Evolutionary conservation across 352 stramenopile species (phyloP), one percentile per base, ranked within the genome.

Genomic region (Bremia lactucae): DNA sequence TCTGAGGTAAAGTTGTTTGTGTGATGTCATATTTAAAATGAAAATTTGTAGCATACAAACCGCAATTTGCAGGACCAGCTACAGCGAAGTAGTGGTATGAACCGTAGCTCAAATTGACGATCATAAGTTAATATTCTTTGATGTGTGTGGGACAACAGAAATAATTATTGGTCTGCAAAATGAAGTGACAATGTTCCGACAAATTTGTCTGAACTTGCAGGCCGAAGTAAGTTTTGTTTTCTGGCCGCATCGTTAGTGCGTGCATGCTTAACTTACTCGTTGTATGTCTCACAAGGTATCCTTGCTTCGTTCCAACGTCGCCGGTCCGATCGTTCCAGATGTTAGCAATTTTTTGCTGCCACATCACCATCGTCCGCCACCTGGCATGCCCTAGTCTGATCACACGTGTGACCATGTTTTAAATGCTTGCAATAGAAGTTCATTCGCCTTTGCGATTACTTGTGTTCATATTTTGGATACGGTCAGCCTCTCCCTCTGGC

Each of bases 181-280:
- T 55, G 77, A 89, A 59, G 68, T 87, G 42, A 54, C 71, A 20
- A 83, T 89, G 70, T 87, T 87, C 45, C 73, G 72, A 33, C 69
- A 87, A 47, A 84, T 89, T 69, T 89, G 77, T 52, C 52, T 87
- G 35, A 87, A 74, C 45, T 62, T 87, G 26, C 77, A 89, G 57
- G 49, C 65, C 20, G 72, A 89, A 66, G 77, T 89, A 42, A 57
- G 65, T 64, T n/a, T 50, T 50, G 11, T 24, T 34, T 13, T 42
- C n/a, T 36, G 13, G 22, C 24, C 18, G 23, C 21, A 34, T 22
- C 21, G 18, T 15, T 29, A 28, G 4, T 28, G 10, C 15, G 4
- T 14, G 11, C 28, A 16, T 14, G n/a, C 5, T 6, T 33, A n/a
- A n/a, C 28, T 33, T n/a, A 33, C 28, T 33, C 11, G 36, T 11